Percentiles rank a stretch among this genome's conserved stretches.
Conservation (phyloP, 140 eudicot species). For the Anethum foeniculum region DNA sequence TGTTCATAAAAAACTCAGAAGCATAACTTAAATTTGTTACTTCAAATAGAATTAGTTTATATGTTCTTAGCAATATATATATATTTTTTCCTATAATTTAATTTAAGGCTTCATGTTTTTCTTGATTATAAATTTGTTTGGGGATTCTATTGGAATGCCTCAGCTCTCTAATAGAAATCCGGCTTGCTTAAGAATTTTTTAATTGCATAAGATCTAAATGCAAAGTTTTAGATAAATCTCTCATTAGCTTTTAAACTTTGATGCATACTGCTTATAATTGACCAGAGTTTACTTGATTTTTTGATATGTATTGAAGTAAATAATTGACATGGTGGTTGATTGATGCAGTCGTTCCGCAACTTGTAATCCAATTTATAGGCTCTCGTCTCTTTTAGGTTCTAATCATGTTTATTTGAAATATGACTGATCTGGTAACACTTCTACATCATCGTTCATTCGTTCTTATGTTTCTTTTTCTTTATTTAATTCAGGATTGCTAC, state of each 20-base stretch:
- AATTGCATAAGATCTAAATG: not conserved
- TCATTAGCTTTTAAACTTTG: not conserved
- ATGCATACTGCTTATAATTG: not conserved
- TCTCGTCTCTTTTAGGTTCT: not conserved
- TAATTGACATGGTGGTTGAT: not conserved
- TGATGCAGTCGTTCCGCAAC: not conserved
- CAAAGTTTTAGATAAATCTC: not conserved
- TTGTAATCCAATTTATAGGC: not conserved
- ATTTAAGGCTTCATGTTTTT: not conserved
- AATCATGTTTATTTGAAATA: not conserved
- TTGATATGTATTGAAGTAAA: not conserved
- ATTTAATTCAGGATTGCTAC: conserved; percentile 71
- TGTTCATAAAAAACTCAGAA: too few species aligned
- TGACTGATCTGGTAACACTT: not conserved
- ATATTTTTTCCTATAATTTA: too few species aligned
- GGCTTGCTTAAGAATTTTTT: not conserved
- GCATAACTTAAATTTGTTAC: too few species aligned
- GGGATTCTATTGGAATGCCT: too few species aligned
- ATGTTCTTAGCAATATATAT: too few species aligned
- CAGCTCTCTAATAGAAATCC: not conserved
- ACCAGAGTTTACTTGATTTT: not conserved
- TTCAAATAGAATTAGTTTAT: too few species aligned
- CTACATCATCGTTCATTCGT: conserved; percentile 3
- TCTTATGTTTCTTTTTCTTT: conserved; percentile 11
- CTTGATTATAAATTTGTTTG: not conserved